Percentiles rank a stretch among this genome's conserved stretches.
Evolutionary conservation across 805 yeast genomes (phyloP).

Genomic region (Hyphopichia homilentoma): DNA sequence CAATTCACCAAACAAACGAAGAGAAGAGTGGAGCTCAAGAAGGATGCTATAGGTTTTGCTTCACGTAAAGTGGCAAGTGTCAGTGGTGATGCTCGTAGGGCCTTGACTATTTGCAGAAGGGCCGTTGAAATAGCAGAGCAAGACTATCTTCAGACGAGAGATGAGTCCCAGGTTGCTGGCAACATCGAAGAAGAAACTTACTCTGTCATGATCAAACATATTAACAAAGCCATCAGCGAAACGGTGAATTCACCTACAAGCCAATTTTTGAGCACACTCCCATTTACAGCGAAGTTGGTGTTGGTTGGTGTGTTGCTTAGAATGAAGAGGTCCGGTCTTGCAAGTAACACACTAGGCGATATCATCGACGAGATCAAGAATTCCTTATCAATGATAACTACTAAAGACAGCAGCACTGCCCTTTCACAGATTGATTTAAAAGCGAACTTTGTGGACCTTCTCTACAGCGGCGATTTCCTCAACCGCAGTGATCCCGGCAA

Average conservation of each 20-base stretch:
- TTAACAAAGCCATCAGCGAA: constrained; percentile 76
- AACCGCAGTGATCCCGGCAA: constrained; percentile 14
- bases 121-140: constrained; percentile 85
- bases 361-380: constrained; percentile 72
- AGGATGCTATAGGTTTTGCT: constrained; percentile 87
- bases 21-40: constrained; percentile 44
- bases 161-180: constrained; percentile 7
- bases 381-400: constrained; percentile 40
- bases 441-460: constrained; percentile 15
- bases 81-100: constrained; percentile 96
- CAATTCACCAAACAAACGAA: constrained; percentile 27
- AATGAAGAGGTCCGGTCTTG: constrained; percentile 61
- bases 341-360: constrained; percentile 72
- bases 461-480: constrained; percentile 21
- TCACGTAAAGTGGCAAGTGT: constrained; percentile 93
- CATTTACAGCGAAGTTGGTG: constrained; percentile 69
- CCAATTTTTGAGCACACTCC: constrained; percentile 51
- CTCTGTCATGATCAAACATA: constrained; percentile 66
- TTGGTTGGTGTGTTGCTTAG: constrained; percentile 65
- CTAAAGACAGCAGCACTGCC: constrained; percentile 16
- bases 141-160: constrained; percentile 11
- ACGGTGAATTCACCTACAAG: constrained; percentile 73
- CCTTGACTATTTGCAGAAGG: constrained; percentile 78
- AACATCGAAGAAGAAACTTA: constrained; percentile 38
- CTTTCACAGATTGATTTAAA: constrained; percentile 13